Conservation (phyloP, 1,284 basidiomycete species). For the Porphyrellus sp. region DNA sequence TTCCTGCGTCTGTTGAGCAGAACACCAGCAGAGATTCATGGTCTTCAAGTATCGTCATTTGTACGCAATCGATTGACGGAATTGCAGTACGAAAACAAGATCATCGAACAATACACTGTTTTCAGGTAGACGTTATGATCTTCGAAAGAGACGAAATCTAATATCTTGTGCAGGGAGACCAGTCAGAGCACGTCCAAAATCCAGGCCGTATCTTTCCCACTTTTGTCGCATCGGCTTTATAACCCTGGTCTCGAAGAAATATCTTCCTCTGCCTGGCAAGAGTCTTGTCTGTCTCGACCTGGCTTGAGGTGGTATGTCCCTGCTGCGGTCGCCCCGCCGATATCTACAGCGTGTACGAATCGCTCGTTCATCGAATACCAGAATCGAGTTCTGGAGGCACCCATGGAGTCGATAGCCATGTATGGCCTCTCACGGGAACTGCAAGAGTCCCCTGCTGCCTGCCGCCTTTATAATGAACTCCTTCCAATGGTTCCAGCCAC, state of each 20-base stretch:
- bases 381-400: slow-evolving; percentile 57
- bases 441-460: slow-evolving; percentile 60
- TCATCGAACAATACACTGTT: slow-evolving; percentile 45
- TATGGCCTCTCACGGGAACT: slow-evolving; percentile 82
- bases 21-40: slow-evolving; percentile 62
- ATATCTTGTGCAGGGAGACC: slow-evolving; percentile 24
- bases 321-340: slow-evolving; percentile 80
- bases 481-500: slow-evolving; percentile 63
- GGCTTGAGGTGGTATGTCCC: slow-evolving; percentile 82
- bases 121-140: slow-evolving; percentile 43
- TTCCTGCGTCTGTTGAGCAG: slow-evolving; percentile 73
- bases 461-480: slow-evolving; percentile 46
- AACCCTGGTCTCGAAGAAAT: slow-evolving; percentile 59
- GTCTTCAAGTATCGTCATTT: slow-evolving; percentile 55
- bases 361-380: slow-evolving; percentile 79
- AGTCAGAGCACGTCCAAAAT: slow-evolving; percentile 19
- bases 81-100: slow-evolving; percentile 44
- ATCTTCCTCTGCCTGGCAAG: slow-evolving; percentile 58
- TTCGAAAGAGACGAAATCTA: slow-evolving; percentile 11
- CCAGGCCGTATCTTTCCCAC: slow-evolving; percentile 33
- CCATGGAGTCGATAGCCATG: slow-evolving; percentile 71
- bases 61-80: slow-evolving; percentile 53
- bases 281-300: slow-evolving; percentile 78
- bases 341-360: slow-evolving; percentile 72
- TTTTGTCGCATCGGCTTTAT: slow-evolving; percentile 40